Conservation (phyloP, 352 stramenopile species). For the Phytopythium kandeliae region DNA sequence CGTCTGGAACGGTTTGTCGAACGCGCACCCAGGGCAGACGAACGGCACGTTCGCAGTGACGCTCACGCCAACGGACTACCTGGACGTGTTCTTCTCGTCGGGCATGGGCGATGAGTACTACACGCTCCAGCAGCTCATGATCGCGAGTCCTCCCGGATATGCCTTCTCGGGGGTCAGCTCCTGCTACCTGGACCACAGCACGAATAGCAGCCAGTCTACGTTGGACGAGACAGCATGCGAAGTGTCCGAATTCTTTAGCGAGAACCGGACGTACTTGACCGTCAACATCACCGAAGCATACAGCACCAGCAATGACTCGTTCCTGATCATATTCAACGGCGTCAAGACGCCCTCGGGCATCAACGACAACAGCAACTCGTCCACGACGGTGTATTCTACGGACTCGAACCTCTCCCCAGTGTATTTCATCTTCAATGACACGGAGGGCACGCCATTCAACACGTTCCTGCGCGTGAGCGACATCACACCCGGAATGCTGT, state of each 20-base stretch:
- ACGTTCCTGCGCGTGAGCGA: conserved; percentile 57
- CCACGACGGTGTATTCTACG: conserved; percentile 40
- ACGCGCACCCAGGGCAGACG: conserved; percentile 58
- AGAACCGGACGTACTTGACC: conserved; percentile 55
- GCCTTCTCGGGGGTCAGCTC: conserved; percentile 41
- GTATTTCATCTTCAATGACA: conserved; percentile 74
- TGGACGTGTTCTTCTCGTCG: conserved; percentile 50
- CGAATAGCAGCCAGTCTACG: background rate
- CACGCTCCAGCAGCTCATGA: conserved; percentile 67
- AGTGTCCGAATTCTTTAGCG: conserved; percentile 34
- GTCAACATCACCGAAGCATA: conserved; percentile 51
- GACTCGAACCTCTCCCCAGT: conserved; percentile 54
- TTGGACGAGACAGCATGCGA: conserved; percentile 23
- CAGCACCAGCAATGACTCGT: conserved; percentile 45
- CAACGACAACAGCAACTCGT: conserved; percentile 22
- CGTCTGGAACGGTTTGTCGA: conserved; percentile 47
- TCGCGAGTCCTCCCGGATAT: conserved; percentile 62
- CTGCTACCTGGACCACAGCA: conserved; percentile 34
- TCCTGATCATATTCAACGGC: conserved; percentile 57
- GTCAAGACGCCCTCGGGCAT: conserved; percentile 58
- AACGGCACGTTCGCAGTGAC: conserved; percentile 75
- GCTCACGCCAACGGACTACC: conserved; percentile 64
- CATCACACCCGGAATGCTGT: conserved; percentile 37
- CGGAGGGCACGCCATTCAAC: conserved; percentile 60
- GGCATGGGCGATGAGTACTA: conserved; percentile 42